Evolutionary conservation across 371 early-diverging fungal species (phyloP), one percentile per base, ranked within the genome.

Genomic region (Parasitella parasitica): DNA sequence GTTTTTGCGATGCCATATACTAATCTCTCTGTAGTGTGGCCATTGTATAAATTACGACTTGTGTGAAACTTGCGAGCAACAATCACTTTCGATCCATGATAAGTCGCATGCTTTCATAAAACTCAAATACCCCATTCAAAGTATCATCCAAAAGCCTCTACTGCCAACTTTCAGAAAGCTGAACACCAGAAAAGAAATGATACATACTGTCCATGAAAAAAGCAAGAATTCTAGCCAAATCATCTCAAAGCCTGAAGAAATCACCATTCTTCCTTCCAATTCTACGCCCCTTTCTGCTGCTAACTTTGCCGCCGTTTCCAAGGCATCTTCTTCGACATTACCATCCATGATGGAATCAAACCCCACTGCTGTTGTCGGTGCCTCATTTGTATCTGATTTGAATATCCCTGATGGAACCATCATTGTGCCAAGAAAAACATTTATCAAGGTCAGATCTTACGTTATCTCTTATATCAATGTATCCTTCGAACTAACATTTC

Each of bases 381-480:
- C 89, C 1, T 15, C 51, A 0, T 90, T 91, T 75, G 78, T 90
- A 38, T 81, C 86, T 27, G 90, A 91, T 51, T 68, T 90, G 38
- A 91, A 83, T 43, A 71, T 89, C 30, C 85, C 86, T 16, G 91
- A 91, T 54, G 86, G 87, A 16, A 83, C 90, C 5, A 35, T 64
- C 1, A 68, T 90, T 18, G 53, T 38, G 15, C 67, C 70, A 8
- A 64, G 58, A 35, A 61, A 65, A 22, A 61, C 61, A 2, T 61
- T 61, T 48, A 61, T 69, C 20, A 69, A 78, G 69, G 76, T n/a
- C 66, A 66, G 49, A 6, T 24, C 18, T 15, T 34, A n/a, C n/a
- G n/a, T n/a, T n/a, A n/a, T n/a, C n/a, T n/a, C n/a, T n/a, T n/a
- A n/a, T n/a, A n/a, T n/a, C n/a, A n/a, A n/a, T n/a, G n/a, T n/a